These are phyloP conservation scores for Lachancea meyersii DNA, from an alignment of 805 yeast species.

Conservation along the genomic window DNA sequence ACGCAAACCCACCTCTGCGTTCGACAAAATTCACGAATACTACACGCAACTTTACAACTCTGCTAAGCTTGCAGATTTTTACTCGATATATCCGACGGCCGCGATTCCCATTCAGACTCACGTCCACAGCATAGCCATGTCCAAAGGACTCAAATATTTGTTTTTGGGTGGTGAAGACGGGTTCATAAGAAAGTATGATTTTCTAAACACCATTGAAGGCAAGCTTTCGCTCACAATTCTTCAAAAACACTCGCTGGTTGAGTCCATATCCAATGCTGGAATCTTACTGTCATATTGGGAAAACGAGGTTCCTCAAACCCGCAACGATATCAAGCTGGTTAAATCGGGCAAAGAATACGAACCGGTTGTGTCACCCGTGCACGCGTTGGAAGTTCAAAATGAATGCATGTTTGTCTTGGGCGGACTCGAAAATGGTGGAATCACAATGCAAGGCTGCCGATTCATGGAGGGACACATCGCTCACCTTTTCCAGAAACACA, in stretches of 20 bases:
- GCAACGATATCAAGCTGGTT: conserved; percentile 33
- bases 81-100: conserved; percentile 75
- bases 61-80: conserved; percentile 46
- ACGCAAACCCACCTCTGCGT: conserved; percentile 14
- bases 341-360: conserved; percentile 36
- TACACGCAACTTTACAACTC: conserved; percentile 35
- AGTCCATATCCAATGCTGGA: conserved; percentile 80
- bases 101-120: conserved; percentile 80
- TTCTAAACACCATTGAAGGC: conserved; percentile 79
- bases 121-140: conserved; percentile 69
- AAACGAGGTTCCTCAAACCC: conserved; percentile 78
- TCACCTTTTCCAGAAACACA: conserved; percentile 68
- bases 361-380: conserved; percentile 76
- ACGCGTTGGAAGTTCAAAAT: conserved; percentile 75
- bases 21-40: conserved; percentile 28
- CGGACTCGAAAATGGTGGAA: conserved; percentile 82
- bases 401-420: conserved; percentile 79
- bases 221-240: conserved; percentile 82
- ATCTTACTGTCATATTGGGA: conserved; percentile 86
- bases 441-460: conserved; percentile 73
- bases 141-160: conserved; percentile 78
- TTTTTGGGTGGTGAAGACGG: conserved; percentile 97
- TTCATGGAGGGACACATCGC: conserved; percentile 76
- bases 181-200: conserved; percentile 81
- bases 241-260: conserved; percentile 83